Conservation (phyloP, 352 stramenopile genomes). For the Globisporangium barbulae region DNA sequence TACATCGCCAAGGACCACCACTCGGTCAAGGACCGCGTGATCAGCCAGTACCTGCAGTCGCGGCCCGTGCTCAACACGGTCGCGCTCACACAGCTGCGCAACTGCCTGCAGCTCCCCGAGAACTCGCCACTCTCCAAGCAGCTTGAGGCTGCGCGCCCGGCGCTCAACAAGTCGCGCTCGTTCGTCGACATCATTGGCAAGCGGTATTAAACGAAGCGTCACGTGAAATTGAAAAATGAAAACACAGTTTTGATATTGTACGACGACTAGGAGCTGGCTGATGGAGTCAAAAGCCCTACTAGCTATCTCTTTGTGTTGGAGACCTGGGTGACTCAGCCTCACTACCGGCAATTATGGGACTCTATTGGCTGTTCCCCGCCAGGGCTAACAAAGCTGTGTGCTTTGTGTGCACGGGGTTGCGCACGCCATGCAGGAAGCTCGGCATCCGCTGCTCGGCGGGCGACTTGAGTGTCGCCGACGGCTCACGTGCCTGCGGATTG, state of each 20-base stretch:
- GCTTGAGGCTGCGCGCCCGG: constrained; percentile 29
- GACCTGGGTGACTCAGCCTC: background rate
- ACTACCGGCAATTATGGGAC: background rate
- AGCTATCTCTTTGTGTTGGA: background rate
- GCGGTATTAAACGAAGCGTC: background rate
- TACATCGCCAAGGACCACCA: constrained; percentile 43
- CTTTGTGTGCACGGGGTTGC: constrained; percentile 36
- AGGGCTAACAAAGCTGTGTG: constrained; percentile 5
- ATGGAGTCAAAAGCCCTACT: background rate
- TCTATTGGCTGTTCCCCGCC: background rate
- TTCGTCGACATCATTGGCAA: constrained; percentile 48
- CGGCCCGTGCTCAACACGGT: constrained; percentile 31
- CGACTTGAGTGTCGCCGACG: constrained; percentile 1
- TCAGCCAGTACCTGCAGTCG: constrained; percentile 44
- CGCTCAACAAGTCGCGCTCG: constrained; percentile 26
- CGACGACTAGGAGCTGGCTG: too few relatives aligned
- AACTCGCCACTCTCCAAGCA: constrained; percentile 52
- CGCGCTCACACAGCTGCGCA: constrained; percentile 48
- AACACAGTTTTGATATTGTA: constrained; percentile 5
- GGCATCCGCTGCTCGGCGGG: constrained; percentile 38
- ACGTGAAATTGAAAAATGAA: constrained; percentile 1
- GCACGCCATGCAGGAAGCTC: constrained; percentile 44
- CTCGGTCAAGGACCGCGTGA: constrained; percentile 47
- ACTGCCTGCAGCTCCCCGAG: constrained; percentile 43
- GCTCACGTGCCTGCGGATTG: constrained; percentile 30